These are phyloP conservation scores for Phaeosphaeria sp. DNA, from an alignment of 2,329 filamentous ascomycete species.

Conservation along the genomic window DNA sequence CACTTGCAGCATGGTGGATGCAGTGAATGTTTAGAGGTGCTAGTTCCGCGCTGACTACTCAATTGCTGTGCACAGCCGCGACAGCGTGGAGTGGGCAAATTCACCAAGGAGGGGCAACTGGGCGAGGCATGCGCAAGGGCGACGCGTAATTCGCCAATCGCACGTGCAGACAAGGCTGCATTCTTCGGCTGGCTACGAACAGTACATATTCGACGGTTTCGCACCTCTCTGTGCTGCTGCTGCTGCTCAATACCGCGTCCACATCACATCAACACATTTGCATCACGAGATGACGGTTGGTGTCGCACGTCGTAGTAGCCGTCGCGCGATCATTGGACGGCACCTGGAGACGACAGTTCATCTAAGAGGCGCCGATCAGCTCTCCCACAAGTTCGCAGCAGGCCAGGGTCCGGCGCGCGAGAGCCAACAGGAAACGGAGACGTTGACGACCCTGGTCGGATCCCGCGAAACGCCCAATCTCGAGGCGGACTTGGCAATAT, in stretches of 20 bases:
- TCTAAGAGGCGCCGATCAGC: not conserved
- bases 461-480: constrained; percentile 5
- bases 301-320: not conserved
- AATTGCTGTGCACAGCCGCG: not conserved
- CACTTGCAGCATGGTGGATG: not conserved
- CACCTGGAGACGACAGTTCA: not conserved
- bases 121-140: not conserved
- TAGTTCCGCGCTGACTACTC: not conserved
- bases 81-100: not conserved
- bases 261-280: not conserved
- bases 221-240: not conserved
- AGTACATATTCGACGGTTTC: not conserved
- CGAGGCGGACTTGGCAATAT: constrained; percentile 18
- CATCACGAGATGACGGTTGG: not conserved
- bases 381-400: not conserved
- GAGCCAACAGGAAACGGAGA: not conserved
- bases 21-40: not conserved
- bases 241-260: not conserved
- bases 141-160: not conserved
- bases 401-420: not conserved
- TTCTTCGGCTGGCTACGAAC: not conserved
- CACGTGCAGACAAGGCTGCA: not conserved
- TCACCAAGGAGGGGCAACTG: not conserved
- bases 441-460: not conserved
- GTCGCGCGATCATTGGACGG: not conserved